Evolutionary conservation across 2,329 filamentous ascomycete species (phyloP), one percentile per base, ranked within the genome.

Genomic region (Apiospora rasikravindrae): DNA sequence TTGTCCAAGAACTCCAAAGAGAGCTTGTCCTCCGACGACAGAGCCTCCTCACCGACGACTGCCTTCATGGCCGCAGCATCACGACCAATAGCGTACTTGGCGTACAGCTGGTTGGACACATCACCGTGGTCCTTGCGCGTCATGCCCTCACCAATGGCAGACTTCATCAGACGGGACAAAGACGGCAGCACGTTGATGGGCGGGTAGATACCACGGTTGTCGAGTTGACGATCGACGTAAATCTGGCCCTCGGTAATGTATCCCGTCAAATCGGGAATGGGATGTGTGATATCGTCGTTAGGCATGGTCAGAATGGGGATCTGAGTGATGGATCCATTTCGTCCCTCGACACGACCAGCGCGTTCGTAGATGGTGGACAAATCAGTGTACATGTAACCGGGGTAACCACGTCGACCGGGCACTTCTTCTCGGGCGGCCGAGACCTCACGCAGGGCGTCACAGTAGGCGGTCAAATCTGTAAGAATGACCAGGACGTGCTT

Each of bases 331-430:
- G 96, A 99, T 73, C 97, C 96, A 80, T 98, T 98, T 78, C 97
- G 94, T 78, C 97, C 97, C 80, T 94, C 88, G 69, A 99, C 96
- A 93, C 96, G 96, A 81, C 96, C 96, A 78, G 96, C 96, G 87
- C 96, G 95, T 86, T 99, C 96, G 88, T 99, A 99, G 80, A 99
- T 98, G 81, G 96, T 99, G 73, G 96, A 98, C 91, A 99, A 93
- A 91, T 99, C 97, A 78, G 96, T 99, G 89, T 99, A 99, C 96
- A 99, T 99, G 90, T 99, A 99, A 94, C 96, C 96, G 70, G 96
- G 96, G 88, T 96, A 99, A 90, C 96, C 96, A 91, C 96, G 96
- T 84, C 96, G 96, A 89, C 96, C 96, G 53, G 96, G 96, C 61
- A 99, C 96, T 91, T 99, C 96, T 89, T 99, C 96, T 87, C 96